Percentiles rank a stretch among this genome's conserved stretches.
Conservation (phyloP, 176 grass and related monocot species). For the Phoenix dactylifera region DNA sequence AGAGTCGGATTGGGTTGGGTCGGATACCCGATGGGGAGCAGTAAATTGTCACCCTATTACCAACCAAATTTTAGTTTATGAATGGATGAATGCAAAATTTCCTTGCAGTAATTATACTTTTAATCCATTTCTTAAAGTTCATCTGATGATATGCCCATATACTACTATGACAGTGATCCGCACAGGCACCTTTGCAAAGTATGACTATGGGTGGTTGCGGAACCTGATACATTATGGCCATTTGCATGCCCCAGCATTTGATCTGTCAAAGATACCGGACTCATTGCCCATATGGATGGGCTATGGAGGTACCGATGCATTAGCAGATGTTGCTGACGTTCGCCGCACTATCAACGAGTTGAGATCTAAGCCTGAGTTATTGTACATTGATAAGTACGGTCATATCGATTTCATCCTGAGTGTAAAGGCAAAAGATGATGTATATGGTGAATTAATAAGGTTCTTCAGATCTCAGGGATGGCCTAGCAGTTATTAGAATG, state of each 20-base stretch:
- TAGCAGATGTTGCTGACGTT: slow-evolving; percentile 66
- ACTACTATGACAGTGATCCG: slow-evolving; percentile 54
- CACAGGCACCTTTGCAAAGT: slow-evolving; percentile 78
- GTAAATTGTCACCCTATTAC: too few relatives aligned
- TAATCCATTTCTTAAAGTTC: too few relatives aligned
- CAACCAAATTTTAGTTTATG: too few relatives aligned
- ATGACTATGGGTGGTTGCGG: slow-evolving; percentile 56
- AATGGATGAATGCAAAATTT: too few relatives aligned
- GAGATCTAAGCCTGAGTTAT: slow-evolving; percentile 42
- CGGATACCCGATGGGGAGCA: too few relatives aligned
- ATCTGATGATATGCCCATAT: too few relatives aligned
- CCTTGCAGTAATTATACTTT: too few relatives aligned
- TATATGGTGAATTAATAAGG: slow-evolving; percentile 50
- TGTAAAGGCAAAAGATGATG: slow-evolving; percentile 63
- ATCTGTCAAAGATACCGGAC: slow-evolving; percentile 55
- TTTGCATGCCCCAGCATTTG: slow-evolving; percentile 41
- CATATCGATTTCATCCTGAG: slow-evolving; percentile 59
- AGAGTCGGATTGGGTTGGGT: too few relatives aligned
- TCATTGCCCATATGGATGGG: slow-evolving; percentile 78
- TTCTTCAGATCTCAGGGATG: slow-evolving; percentile 52
- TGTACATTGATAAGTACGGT: slow-evolving; percentile 69
- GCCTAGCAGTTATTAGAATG: slow-evolving; percentile 49
- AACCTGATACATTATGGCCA: slow-evolving; percentile 45
- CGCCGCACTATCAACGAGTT: slow-evolving; percentile 48
- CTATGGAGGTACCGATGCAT: slow-evolving; percentile 73